Conservation (phyloP, 2,329 filamentous ascomycete species). For the Verticillium tricorpus region DNA sequence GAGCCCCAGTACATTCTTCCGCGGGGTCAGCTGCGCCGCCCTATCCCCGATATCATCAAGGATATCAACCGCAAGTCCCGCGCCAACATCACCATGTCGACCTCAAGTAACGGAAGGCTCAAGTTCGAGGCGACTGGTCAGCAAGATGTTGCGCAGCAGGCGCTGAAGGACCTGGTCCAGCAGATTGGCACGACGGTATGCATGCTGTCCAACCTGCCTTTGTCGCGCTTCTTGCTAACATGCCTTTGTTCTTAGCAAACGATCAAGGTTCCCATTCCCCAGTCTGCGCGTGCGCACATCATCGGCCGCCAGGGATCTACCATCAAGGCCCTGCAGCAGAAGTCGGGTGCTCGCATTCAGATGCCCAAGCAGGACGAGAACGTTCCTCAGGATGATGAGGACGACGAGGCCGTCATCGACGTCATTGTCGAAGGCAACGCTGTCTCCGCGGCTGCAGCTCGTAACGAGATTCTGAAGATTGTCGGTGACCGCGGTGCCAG, state of each 20-base stretch:
- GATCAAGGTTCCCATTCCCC: constrained; percentile 76
- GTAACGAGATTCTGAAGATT: constrained; percentile 79
- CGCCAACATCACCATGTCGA: constrained; percentile 74
- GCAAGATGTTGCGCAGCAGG: constrained; percentile 77
- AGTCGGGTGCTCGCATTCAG: constrained; percentile 85
- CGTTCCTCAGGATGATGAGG: constrained; percentile 51
- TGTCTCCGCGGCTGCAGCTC: constrained; percentile 78
- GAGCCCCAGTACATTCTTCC: constrained; percentile 73
- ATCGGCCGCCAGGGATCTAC: constrained; percentile 89
- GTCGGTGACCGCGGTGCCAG: constrained; percentile 81
- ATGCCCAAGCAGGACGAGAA: constrained; percentile 75
- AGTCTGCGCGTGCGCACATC: constrained; percentile 79
- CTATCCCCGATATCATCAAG: constrained; percentile 77
- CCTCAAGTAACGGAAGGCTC: constrained; percentile 66
- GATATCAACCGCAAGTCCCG: constrained; percentile 92
- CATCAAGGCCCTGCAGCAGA: constrained; percentile 85
- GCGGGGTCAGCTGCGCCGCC: constrained; percentile 74
- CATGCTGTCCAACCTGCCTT: neutral
- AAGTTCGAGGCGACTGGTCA: constrained; percentile 84
- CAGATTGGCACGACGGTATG: constrained; percentile 82
- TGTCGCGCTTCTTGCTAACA: neutral
- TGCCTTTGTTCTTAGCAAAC: constrained; percentile 31
- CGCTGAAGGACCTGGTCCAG: constrained; percentile 82
- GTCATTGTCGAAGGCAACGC: constrained; percentile 89
- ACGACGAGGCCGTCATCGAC: constrained; percentile 80